Base-by-base conservation (phyloP, 345 rosid species). In the Eucalyptus pumila region DNA sequence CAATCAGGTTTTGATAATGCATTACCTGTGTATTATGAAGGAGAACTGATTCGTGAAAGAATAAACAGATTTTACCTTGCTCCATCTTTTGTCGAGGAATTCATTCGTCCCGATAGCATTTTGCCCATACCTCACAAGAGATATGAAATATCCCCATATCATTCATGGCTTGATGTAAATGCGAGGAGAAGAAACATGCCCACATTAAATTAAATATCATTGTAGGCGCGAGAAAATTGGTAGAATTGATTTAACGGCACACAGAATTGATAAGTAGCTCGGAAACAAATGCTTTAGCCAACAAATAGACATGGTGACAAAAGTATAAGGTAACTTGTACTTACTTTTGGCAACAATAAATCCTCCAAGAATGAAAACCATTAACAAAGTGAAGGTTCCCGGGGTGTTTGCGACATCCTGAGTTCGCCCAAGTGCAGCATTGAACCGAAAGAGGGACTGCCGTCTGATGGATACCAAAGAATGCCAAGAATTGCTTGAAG, bases 81-180 rank as follows among this genome's bases (percentile, higher is more conserved):
- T 90, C 99, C 98, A 95, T 92, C 99, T 94, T 34, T 95, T 80
- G 85, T 94, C 97, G 11, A 97, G 94, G 91, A 97, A 96, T 88
- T 96, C 99, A 86, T 95, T 97, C 91, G 96, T 92, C 88, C 93
- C 95, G 65, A 96, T 91, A 47, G 97, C 97, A 80, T 94, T 96
- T 88, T 97, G 98, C 88, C 97, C 98, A 87, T 97, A 97, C 98
- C 95, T 97, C 98, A 96, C 92, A 56, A 97, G 99, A 23, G 98
- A 97, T 48, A 62, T 14, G 86, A 92, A 97, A 87, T 95, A 97
- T 51, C 96, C 98, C 99, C 99, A 97, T 54, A 93, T 91, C 97
- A 95, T 86, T 94, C 94, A 95, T 19, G 94, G 86, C 5, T 91
- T 88, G 83, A 97, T 93, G 87, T 95, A 85, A 42, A 51, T 24